A percentile compares a stretch with the other conserved stretches of the same genome.
These are phyloP conservation scores for Lasiosphaeria ovina DNA, from an alignment of 495 filamentous ascomycete genomes.

Conservation along the genomic window DNA sequence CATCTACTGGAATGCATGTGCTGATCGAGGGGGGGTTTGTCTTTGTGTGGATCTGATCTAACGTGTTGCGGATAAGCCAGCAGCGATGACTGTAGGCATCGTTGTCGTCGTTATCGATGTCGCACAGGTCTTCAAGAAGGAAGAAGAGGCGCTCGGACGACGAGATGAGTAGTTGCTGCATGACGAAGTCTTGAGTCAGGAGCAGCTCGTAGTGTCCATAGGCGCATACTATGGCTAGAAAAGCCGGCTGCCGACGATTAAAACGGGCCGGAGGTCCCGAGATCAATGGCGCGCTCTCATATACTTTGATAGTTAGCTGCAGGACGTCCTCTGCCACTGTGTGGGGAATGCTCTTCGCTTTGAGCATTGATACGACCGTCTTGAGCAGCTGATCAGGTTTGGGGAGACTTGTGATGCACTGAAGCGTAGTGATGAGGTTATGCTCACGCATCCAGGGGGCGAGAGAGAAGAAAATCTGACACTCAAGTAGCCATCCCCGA, in stretches of 20 bases:
- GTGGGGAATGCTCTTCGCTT: neutral
- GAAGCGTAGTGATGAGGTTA: neutral
- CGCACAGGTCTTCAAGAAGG: neutral
- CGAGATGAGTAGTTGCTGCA: too few species aligned
- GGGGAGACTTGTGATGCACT: neutral
- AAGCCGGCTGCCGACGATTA: neutral
- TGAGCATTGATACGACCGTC: neutral
- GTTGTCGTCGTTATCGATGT: neutral
- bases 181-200: too few species aligned
- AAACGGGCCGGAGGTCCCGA: neutral
- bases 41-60: neutral
- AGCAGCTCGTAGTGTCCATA: neutral
- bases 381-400: neutral
- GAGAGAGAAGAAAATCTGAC: neutral
- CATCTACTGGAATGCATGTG: too few species aligned
- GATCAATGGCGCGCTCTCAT: neutral
- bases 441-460: neutral
- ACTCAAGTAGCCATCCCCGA: neutral
- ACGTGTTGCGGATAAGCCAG: neutral
- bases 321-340: neutral
- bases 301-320: neutral
- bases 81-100: neutral
- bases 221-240: neutral
- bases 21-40: neutral
- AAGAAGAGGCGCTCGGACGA: neutral